A percentile compares a stretch with the other conserved stretches of the same genome.
Evolutionary conservation across 2,329 filamentous ascomycete species (phyloP).

Genomic region (Phaeosphaeria sp.): DNA sequence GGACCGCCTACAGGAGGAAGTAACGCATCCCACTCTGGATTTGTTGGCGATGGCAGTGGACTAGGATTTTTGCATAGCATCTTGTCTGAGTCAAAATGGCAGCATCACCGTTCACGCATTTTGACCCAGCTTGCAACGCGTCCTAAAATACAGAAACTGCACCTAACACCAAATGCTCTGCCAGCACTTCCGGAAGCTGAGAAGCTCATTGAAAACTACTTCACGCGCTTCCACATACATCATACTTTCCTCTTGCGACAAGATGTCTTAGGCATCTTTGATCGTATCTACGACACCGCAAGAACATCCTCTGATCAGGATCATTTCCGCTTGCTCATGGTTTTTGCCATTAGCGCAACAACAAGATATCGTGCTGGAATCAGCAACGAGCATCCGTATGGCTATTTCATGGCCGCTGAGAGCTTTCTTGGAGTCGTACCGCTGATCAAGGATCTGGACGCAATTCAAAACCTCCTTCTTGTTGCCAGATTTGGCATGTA

Average conservation of each 20-base stretch:
- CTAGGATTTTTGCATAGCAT: slow-evolving; percentile 22
- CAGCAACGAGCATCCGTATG: slow-evolving; percentile 48
- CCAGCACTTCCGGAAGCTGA: slow-evolving; percentile 10
- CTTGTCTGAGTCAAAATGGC: slow-evolving; percentile 19
- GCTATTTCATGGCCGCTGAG: slow-evolving; percentile 51
- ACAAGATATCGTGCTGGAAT: slow-evolving; percentile 42
- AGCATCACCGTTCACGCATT: slow-evolving; percentile 16
- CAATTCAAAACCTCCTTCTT: slow-evolving; percentile 52
- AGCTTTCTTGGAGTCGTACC: slow-evolving; percentile 37
- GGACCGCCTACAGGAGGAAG: slow-evolving; percentile 9
- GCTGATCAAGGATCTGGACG: slow-evolving; percentile 41
- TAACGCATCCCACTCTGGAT: slow-evolving; percentile 11
- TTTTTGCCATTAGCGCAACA: slow-evolving; percentile 48
- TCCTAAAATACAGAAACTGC: slow-evolving; percentile 10
- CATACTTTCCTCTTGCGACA: slow-evolving; percentile 16
- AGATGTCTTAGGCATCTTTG: slow-evolving; percentile 13
- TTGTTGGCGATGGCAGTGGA: slow-evolving; percentile 24
- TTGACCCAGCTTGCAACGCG: slow-evolving; percentile 18
- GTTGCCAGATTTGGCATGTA: slow-evolving; percentile 54
- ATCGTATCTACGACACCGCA: slow-evolving; percentile 10
- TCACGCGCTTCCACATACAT: slow-evolving; percentile 17
- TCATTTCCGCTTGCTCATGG: slow-evolving; percentile 47
- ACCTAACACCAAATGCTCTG: slow-evolving; percentile 6
- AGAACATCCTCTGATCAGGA: slow-evolving; percentile 31
- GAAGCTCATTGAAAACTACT: slow-evolving; percentile 13